phyloP scores from a whole-genome alignment of 495 filamentous ascomycete genomes.

The Aspergillus cavernicola region DNA sequence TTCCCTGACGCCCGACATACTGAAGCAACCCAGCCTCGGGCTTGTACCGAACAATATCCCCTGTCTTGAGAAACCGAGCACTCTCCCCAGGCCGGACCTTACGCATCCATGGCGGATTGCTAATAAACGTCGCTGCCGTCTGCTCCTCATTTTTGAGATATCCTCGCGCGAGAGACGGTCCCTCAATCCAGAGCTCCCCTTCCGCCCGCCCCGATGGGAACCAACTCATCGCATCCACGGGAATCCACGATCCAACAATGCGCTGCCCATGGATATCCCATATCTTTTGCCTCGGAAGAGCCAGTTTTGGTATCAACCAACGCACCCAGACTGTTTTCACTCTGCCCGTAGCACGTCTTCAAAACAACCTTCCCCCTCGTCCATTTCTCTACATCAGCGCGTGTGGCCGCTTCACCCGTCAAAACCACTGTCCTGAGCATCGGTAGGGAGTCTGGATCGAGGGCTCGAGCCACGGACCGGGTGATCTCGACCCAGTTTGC shows the following conservation, averaged over 20 bases:
- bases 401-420: slow-evolving; percentile 20
- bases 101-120: neutral
- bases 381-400: neutral
- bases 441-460: neutral
- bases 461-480: slow-evolving; percentile 28
- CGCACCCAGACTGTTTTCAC: slow-evolving; percentile 19
- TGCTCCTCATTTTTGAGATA: slow-evolving; percentile 43
- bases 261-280: neutral
- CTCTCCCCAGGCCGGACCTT: neutral
- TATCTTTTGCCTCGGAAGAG: neutral
- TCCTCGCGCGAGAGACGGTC: slow-evolving; percentile 44
- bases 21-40: neutral
- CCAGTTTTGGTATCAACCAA: neutral
- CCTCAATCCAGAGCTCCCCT: slow-evolving; percentile 55
- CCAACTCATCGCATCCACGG: slow-evolving; percentile 48
- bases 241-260: slow-evolving; percentile 56
- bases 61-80: neutral
- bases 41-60: neutral
- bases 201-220: slow-evolving; percentile 45
- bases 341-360: slow-evolving; percentile 34
- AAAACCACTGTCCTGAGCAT: neutral
- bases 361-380: neutral
- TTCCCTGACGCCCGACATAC: neutral
- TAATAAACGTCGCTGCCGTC: neutral
- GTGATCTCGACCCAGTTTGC: slow-evolving; percentile 26